Conservation (phyloP, 2,329 filamentous ascomycete species). For the Beauveria australis region DNA sequence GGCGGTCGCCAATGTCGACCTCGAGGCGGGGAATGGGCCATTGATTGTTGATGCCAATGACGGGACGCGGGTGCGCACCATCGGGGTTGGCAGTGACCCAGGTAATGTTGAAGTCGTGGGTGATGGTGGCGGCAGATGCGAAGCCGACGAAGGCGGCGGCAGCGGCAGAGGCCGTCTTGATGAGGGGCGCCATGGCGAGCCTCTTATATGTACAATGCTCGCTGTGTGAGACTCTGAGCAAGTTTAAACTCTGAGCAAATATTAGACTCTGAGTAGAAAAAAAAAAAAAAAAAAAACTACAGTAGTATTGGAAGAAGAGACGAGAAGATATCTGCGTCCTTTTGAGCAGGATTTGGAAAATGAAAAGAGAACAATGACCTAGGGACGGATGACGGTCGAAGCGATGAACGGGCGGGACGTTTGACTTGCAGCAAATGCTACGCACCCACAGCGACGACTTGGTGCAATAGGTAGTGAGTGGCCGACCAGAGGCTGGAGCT, state of each 20-base stretch:
- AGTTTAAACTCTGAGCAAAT: neutral
- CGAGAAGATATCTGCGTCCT: conserved; percentile 6
- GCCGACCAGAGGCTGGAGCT: neutral
- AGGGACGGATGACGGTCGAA: neutral
- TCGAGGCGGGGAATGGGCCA: conserved; percentile 66
- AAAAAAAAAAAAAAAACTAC: neutral
- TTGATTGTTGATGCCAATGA: conserved; percentile 68
- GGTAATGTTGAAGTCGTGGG: conserved; percentile 59
- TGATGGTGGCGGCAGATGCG: conserved; percentile 38
- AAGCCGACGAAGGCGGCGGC: conserved; percentile 13
- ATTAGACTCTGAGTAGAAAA: too few relatives aligned
- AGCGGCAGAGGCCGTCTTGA: conserved; percentile 2
- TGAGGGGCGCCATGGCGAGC: conserved; percentile 3
- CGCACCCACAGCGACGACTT: neutral
- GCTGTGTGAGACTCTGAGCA: neutral
- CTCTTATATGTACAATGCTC: neutral
- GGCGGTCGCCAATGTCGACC: conserved; percentile 52
- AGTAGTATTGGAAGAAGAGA: neutral
- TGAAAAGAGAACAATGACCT: neutral
- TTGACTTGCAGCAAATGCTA: neutral
- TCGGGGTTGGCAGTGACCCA: conserved; percentile 70
- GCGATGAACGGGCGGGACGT: neutral
- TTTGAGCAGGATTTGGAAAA: conserved; percentile 4
- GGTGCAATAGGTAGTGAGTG: neutral
- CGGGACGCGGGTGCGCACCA: conserved; percentile 52